Evolutionary conservation across 352 stramenopile species (phyloP).

Genomic region (Phytophthora constricta): DNA sequence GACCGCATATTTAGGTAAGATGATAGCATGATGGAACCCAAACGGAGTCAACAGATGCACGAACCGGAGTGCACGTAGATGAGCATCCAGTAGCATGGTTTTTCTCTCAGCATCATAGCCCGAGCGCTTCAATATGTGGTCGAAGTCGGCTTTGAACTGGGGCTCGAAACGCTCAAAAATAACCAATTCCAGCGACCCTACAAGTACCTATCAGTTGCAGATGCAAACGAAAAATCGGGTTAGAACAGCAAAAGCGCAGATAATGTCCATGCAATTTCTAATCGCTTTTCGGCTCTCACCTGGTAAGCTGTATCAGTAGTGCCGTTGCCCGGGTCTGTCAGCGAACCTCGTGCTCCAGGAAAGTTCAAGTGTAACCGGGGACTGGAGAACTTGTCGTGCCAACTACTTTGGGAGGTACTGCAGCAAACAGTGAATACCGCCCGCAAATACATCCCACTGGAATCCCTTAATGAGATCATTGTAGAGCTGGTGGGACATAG

Average conservation of each 20-base stretch:
- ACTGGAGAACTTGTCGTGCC: slow-evolving; percentile 68
- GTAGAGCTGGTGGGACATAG: slow-evolving; percentile 51
- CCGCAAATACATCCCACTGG: slow-evolving; percentile 85
- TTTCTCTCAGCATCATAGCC: slow-evolving; percentile 72
- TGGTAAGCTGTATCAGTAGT: slow-evolving; percentile 85
- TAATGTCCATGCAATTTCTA: too few relatives aligned
- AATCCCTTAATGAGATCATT: slow-evolving; percentile 85
- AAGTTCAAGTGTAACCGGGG: slow-evolving; percentile 83
- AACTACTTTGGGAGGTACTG: slow-evolving; percentile 80
- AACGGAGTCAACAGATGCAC: too few relatives aligned
- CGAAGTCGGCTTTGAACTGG: slow-evolving; percentile 64
- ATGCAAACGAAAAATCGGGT: background rate
- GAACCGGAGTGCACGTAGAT: slow-evolving; percentile 69
- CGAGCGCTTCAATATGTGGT: slow-evolving; percentile 59
- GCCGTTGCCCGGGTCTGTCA: slow-evolving; percentile 76
- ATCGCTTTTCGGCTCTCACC: slow-evolving; percentile 26
- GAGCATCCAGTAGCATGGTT: slow-evolving; percentile 78
- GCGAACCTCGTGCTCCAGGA: slow-evolving; percentile 61
- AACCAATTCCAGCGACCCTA: slow-evolving; percentile 81
- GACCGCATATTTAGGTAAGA: too few relatives aligned
- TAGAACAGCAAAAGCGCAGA: too few relatives aligned
- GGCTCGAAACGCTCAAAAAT: slow-evolving; percentile 85
- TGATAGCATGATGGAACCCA: too few relatives aligned
- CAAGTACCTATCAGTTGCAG: slow-evolving; percentile 53
- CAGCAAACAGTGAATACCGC: slow-evolving; percentile 81